Evolutionary conservation across 1,284 basidiomycete genomes (phyloP).

Genomic region (Apiotrichum montevideense): DNA sequence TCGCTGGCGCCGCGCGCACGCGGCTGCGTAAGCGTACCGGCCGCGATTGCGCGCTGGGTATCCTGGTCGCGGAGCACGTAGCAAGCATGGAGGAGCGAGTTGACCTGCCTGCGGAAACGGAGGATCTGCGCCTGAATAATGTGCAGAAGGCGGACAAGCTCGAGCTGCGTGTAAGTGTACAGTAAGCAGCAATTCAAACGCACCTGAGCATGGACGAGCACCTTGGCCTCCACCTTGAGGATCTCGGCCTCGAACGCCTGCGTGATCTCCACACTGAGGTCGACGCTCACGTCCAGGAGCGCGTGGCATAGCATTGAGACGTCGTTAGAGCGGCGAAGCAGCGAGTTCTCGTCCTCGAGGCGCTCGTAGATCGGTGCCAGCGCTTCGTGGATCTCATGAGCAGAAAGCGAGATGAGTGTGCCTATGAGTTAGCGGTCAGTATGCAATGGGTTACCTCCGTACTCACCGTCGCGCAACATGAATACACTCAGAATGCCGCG

Average conservation of each 20-base stretch:
- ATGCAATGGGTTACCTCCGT: not conserved
- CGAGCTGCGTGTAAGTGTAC: conserved; percentile 29
- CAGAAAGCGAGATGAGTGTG: conserved; percentile 41
- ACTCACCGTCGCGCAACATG: conserved; percentile 44
- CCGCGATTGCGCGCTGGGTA: conserved; percentile 35
- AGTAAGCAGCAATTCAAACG: conserved; percentile 7
- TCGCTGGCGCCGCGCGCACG: not conserved
- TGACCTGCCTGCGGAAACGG: conserved; percentile 40
- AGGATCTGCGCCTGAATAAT: conserved; percentile 46
- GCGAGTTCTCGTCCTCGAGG: conserved; percentile 40
- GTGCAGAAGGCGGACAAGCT: conserved; percentile 45
- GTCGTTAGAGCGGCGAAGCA: conserved; percentile 42
- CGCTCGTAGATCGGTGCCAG: conserved; percentile 43
- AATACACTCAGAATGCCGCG: conserved; percentile 41
- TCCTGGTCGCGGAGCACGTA: conserved; percentile 46
- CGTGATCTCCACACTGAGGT: conserved; percentile 40
- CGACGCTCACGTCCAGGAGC: conserved; percentile 42
- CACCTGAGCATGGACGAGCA: conserved; percentile 38
- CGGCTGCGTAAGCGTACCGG: conserved; percentile 7
- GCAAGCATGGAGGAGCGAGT: conserved; percentile 38
- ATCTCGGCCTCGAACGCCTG: conserved; percentile 47
- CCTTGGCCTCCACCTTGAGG: conserved; percentile 43
- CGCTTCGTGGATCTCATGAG: conserved; percentile 34
- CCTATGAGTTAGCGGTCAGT: conserved; percentile 18
- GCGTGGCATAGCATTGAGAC: conserved; percentile 47